Evolutionary conservation across 1,139 yeast species (phyloP).

Genomic region (Dujonia santamariae): DNA sequence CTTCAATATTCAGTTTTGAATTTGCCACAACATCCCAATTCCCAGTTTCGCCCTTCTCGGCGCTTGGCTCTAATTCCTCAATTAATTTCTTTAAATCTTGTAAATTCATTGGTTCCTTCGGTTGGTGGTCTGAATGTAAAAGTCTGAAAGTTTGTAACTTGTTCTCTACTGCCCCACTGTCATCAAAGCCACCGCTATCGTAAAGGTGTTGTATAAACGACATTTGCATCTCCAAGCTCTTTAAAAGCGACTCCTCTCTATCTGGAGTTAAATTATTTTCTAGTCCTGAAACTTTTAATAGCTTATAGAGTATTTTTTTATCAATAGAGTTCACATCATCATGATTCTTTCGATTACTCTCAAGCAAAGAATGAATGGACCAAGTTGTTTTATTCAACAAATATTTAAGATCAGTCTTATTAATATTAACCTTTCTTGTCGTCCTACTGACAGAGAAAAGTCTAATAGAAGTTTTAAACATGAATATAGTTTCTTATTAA

Average conservation of each 20-base stretch:
- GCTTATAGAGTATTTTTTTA: constrained; percentile 17
- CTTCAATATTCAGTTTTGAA: constrained; percentile 4
- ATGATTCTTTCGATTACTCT: not conserved
- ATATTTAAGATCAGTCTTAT: not conserved
- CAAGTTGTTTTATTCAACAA: constrained; percentile 2
- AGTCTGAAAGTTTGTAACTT: constrained; percentile 38
- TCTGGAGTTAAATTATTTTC: constrained; percentile 20
- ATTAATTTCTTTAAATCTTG: constrained; percentile 20
- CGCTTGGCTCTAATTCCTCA: constrained; percentile 7
- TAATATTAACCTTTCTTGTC: constrained; percentile 5
- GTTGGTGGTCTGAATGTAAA: constrained; percentile 31
- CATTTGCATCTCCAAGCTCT: constrained; percentile 42
- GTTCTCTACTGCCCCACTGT: constrained; percentile 17
- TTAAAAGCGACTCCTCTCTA: constrained; percentile 22
- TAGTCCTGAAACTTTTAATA: constrained; percentile 47
- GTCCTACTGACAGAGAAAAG: too few relatives aligned
- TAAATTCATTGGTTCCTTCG: constrained; percentile 23
- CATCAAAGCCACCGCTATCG: too few relatives aligned
- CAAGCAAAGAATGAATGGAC: constrained; percentile 3
- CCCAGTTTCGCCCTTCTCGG: constrained; percentile 6
- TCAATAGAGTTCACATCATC: not conserved
- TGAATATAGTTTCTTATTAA: too few relatives aligned
- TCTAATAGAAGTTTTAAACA: too few relatives aligned
- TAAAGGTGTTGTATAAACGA: constrained; percentile 45
- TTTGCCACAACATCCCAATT: constrained; percentile 5